A percentile compares a stretch with the other conserved stretches of the same genome.
These are phyloP conservation scores for Kregervanrija fluxuum DNA, from an alignment of 805 yeast genomes.

Conservation along the genomic window DNA sequence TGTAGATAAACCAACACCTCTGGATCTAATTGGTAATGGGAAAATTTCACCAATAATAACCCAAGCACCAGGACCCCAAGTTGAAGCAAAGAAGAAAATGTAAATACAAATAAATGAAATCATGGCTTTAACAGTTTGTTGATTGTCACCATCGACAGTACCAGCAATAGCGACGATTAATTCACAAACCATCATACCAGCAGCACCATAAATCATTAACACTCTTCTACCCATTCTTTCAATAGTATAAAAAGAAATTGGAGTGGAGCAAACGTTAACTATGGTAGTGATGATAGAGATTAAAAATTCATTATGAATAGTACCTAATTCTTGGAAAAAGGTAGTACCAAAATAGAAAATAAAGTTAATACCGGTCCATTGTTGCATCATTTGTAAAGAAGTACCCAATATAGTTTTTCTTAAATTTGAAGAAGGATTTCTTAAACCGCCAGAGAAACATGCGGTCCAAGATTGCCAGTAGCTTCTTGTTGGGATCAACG, in stretches of 20 bases:
- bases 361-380: conserved; percentile 70
- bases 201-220: conserved; percentile 41
- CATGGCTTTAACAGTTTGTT: conserved; percentile 24
- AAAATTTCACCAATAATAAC: conserved; percentile 51
- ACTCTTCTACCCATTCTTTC: conserved; percentile 55
- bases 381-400: conserved; percentile 47
- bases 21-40: conserved; percentile 68
- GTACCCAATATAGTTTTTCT: conserved; percentile 37
- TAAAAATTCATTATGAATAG: conserved; percentile 37
- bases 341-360: conserved; percentile 68
- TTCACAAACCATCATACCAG: conserved; percentile 43
- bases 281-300: conserved; percentile 45
- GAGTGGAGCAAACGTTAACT: conserved; percentile 43
- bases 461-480: conserved; percentile 33
- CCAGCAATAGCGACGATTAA: conserved; percentile 44
- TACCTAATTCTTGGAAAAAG: conserved; percentile 48
- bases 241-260: conserved; percentile 46
- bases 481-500: conserved; percentile 26
- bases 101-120: conserved; percentile 44
- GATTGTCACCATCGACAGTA: conserved; percentile 19
- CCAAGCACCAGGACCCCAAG: conserved; percentile 83
- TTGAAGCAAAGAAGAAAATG: conserved; percentile 67
- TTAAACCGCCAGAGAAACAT: conserved; percentile 36
- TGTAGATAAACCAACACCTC: conserved; percentile 60
- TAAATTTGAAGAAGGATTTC: conserved; percentile 28